Evolutionary conservation across 805 yeast species (phyloP).

Genomic region (Teunomyces pallodes): DNA sequence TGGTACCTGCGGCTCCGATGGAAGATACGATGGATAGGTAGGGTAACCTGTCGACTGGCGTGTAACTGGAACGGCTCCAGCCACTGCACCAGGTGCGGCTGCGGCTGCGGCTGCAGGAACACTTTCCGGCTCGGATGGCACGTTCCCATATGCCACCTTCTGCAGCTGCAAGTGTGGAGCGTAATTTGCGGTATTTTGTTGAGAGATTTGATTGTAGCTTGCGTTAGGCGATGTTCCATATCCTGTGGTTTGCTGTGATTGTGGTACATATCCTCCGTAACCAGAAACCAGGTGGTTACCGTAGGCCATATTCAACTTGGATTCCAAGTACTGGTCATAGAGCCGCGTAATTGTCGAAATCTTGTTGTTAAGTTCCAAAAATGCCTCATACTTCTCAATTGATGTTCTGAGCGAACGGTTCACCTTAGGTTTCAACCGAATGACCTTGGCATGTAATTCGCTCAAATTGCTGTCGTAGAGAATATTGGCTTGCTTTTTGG

Average conservation of each 20-base stretch:
- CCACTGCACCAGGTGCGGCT: neutral
- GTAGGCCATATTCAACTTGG: slow-evolving; percentile 37
- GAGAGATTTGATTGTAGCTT: neutral
- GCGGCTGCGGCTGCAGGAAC: neutral
- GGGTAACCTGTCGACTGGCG: slow-evolving; percentile 9
- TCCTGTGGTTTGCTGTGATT: slow-evolving; percentile 3
- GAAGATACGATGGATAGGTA: slow-evolving; percentile 2
- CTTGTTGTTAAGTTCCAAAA: slow-evolving; percentile 73
- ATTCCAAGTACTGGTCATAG: slow-evolving; percentile 74
- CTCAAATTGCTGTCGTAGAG: slow-evolving; percentile 50
- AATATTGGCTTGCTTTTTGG: slow-evolving; percentile 38
- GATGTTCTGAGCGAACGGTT: slow-evolving; percentile 58
- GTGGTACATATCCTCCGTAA: neutral
- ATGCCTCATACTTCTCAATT: slow-evolving; percentile 58
- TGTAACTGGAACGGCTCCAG: neutral
- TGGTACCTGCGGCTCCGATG: neutral
- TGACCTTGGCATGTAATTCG: slow-evolving; percentile 57
- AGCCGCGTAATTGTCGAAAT: slow-evolving; percentile 69
- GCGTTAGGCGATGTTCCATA: neutral
- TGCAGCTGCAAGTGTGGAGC: neutral
- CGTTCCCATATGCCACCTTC: neutral
- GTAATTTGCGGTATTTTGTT: neutral
- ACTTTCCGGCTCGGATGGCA: no score
- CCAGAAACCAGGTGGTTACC: slow-evolving; percentile 20
- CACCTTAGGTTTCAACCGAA: slow-evolving; percentile 66